Conservation (phyloP, 73 alveolate genomes). For the Symbiodinium natans region DNA sequence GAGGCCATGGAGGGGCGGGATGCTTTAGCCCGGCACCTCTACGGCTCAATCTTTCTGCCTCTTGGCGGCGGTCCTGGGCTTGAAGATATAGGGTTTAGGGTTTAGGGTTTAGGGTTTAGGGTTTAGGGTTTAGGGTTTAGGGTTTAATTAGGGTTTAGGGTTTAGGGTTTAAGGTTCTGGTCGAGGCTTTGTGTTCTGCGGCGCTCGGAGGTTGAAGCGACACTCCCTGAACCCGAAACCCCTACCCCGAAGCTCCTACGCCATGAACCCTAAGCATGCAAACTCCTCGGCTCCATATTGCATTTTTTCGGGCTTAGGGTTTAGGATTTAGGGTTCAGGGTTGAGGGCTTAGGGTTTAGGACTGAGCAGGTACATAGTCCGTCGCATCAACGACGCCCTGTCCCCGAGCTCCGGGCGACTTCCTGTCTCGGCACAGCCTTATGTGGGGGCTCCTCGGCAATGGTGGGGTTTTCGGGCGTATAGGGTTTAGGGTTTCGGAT, state of each 20-base stretch:
- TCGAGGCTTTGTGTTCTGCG: too few species aligned
- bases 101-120: neutral
- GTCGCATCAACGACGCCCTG: neutral
- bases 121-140: neutral
- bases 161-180: too few species aligned
- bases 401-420: neutral
- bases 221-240: too few species aligned
- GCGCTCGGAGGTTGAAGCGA: too few species aligned
- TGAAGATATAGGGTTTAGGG: neutral
- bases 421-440: neutral
- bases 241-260: too few species aligned
- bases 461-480: neutral
- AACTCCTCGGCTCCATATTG: too few species aligned
- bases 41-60: neutral
- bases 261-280: too few species aligned
- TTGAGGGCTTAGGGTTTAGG: too few species aligned
- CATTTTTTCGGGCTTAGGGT: too few species aligned
- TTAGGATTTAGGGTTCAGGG: too few species aligned
- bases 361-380: neutral
- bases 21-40: neutral
- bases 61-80: neutral
- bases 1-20: constrained; percentile 13
- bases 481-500: too few species aligned
- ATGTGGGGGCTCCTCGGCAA: neutral
- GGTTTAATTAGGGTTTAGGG: neutral